Percentiles rank a stretch among this genome's conserved stretches.
Conservation (phyloP, 2,329 filamentous ascomycete species). For the Xylaria sp. region DNA sequence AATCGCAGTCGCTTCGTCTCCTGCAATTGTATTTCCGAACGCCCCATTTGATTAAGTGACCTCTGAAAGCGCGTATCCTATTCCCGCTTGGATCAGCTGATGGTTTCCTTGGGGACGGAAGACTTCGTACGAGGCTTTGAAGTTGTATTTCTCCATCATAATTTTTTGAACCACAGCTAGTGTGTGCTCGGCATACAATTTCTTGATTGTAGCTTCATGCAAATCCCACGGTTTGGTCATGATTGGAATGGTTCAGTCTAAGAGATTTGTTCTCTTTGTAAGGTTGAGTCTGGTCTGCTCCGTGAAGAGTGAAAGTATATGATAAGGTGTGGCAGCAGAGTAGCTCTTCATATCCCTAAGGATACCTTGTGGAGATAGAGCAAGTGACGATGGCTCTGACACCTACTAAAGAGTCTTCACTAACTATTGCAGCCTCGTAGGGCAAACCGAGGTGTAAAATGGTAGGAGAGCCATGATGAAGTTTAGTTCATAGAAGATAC, state of each 20-base stretch:
- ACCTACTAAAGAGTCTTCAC: background rate
- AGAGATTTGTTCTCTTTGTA: conserved; percentile 3
- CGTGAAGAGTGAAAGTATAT: conserved; percentile 8
- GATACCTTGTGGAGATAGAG: background rate
- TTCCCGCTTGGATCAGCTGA: conserved; percentile 21
- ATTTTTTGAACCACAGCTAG: conserved; percentile 44
- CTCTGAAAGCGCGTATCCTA: conserved; percentile 60
- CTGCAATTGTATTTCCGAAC: conserved; percentile 61
- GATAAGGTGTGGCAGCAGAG: background rate
- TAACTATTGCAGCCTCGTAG: conserved; percentile 21
- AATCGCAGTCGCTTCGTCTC: conserved; percentile 34
- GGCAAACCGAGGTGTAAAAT: conserved; percentile 14
- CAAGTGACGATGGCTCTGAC: background rate
- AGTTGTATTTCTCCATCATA: conserved; percentile 47
- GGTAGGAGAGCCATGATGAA: background rate
- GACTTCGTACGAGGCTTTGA: conserved; percentile 58
- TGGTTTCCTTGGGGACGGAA: conserved; percentile 36
- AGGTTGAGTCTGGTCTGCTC: background rate
- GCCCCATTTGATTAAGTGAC: conserved; percentile 60
- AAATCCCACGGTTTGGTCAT: conserved; percentile 47
- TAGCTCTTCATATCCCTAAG: conserved; percentile 1
- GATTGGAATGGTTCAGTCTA: conserved; percentile 1
- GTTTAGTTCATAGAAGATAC: background rate
- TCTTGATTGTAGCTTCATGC: conserved; percentile 43
- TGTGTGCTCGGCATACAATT: conserved; percentile 44